These are phyloP conservation scores for Gymnopilus dilepis DNA, from an alignment of 768 basidiomycete genomes.

Conservation along the genomic window DNA sequence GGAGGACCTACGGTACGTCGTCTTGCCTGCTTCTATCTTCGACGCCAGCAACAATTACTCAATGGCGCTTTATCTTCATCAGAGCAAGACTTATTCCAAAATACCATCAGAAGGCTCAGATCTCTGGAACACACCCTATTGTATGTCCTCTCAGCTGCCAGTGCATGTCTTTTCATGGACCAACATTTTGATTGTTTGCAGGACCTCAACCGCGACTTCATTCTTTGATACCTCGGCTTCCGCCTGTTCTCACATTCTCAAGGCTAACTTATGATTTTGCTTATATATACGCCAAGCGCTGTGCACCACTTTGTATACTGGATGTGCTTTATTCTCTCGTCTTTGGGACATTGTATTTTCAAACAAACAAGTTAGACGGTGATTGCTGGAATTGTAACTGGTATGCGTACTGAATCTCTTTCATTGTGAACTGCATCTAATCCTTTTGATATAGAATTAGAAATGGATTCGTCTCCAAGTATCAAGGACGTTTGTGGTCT, in stretches of 20 bases:
- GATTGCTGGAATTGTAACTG: too few species aligned
- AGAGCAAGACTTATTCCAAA: constrained; percentile 29
- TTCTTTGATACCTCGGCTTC: background rate
- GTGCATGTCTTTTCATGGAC: background rate
- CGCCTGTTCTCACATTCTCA: too few species aligned
- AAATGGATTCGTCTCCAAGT: too few species aligned
- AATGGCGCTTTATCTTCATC: background rate
- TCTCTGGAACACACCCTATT: constrained; percentile 32
- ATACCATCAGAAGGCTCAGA: constrained; percentile 34
- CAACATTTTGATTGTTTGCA: background rate
- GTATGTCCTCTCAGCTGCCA: constrained; percentile 13
- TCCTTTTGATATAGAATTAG: too few species aligned
- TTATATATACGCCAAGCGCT: too few species aligned
- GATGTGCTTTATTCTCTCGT: background rate
- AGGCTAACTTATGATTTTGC: too few species aligned
- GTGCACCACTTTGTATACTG: background rate
- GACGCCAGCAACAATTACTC: too few species aligned
- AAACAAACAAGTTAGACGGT: too few species aligned
- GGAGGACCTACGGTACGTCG: constrained; percentile 24
- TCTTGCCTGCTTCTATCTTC: background rate
- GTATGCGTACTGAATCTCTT: too few species aligned
- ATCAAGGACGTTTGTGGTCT: too few species aligned
- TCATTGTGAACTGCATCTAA: too few species aligned
- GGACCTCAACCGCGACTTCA: constrained; percentile 20
- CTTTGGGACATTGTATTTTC: background rate